phyloP scores from a whole-genome alignment of 2,329 filamentous ascomycete species.

The Ilyonectria sp. region DNA sequence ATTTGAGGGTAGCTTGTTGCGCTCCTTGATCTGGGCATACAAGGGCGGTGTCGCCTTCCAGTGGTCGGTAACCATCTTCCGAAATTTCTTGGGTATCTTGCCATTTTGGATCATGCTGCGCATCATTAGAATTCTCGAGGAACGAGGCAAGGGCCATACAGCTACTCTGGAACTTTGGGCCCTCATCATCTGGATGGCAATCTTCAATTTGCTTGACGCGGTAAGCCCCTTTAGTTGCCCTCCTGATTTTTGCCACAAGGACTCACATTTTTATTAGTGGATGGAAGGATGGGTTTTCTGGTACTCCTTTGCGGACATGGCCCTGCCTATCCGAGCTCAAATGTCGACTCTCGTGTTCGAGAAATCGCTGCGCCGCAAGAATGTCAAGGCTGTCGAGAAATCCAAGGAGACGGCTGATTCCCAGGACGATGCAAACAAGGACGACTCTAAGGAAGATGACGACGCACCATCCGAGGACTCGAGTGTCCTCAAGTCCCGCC shows the following conservation, averaged over 20 bases:
- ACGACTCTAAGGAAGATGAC: slow-evolving; percentile 61
- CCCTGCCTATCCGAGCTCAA: slow-evolving; percentile 78
- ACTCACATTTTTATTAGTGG: slow-evolving; percentile 56
- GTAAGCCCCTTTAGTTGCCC: slow-evolving; percentile 41
- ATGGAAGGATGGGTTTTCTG: slow-evolving; percentile 78
- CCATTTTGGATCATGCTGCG: slow-evolving; percentile 80
- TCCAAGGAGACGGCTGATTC: slow-evolving; percentile 53
- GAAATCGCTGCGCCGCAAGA: slow-evolving; percentile 83
- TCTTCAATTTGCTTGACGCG: slow-evolving; percentile 70
- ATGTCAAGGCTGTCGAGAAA: slow-evolving; percentile 76
- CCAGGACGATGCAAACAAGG: slow-evolving; percentile 53
- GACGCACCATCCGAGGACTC: slow-evolving; percentile 60
- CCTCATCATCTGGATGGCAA: slow-evolving; percentile 77
- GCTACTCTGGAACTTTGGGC: slow-evolving; percentile 72
- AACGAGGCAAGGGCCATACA: slow-evolving; percentile 57
- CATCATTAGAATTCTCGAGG: slow-evolving; percentile 77
- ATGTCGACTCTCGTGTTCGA: slow-evolving; percentile 81
- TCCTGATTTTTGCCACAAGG: too few relatives aligned
- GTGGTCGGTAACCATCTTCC: slow-evolving; percentile 68
- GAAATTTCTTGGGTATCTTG: slow-evolving; percentile 74
- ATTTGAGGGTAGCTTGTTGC: slow-evolving; percentile 70
- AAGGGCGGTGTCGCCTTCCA: slow-evolving; percentile 70
- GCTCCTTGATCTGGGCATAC: slow-evolving; percentile 72
- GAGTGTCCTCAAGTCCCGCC: slow-evolving; percentile 64
- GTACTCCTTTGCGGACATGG: slow-evolving; percentile 74